Evolutionary conservation across 2,329 filamentous ascomycete species (phyloP).

Genomic region (Passalora sequoiae): DNA sequence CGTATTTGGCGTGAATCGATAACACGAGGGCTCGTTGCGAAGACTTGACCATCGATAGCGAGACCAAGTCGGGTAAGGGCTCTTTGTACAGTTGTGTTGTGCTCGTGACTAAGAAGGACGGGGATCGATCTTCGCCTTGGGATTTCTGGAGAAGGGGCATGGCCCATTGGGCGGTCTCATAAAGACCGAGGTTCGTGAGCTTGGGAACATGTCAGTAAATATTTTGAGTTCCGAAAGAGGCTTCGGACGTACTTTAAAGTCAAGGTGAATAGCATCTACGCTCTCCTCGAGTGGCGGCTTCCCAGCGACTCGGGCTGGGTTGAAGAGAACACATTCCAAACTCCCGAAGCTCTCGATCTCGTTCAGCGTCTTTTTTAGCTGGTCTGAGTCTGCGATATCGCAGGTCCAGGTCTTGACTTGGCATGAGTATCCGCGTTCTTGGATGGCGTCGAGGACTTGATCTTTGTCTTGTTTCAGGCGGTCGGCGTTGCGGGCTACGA

Average conservation of each 20-base stretch:
- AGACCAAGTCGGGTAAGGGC: constrained; percentile 46
- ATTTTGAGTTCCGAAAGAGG: too few species aligned
- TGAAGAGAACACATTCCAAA: constrained; percentile 49
- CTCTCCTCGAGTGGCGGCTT: constrained; percentile 40
- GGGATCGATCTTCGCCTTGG: constrained; percentile 33
- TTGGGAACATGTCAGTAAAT: constrained; percentile 21
- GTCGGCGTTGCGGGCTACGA: constrained; percentile 43
- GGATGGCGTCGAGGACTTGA: constrained; percentile 29
- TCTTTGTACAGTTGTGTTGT: constrained; percentile 44
- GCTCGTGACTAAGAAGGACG: constrained; percentile 48
- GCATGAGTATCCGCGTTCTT: constrained; percentile 30
- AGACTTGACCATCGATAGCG: constrained; percentile 48
- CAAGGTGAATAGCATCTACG: constrained; percentile 45
- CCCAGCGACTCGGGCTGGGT: constrained; percentile 47
- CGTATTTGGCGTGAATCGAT: constrained; percentile 41
- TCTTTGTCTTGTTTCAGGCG: constrained; percentile 37
- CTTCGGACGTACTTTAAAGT: constrained; percentile 42
- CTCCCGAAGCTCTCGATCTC: constrained; percentile 41
- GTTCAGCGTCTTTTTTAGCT: constrained; percentile 38
- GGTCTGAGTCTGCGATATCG: constrained; percentile 41
- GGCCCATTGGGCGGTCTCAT: constrained; percentile 45
- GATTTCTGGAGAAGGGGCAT: constrained; percentile 41
- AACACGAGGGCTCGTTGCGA: constrained; percentile 49
- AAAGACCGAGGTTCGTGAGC: constrained; percentile 47
- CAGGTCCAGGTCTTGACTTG: constrained; percentile 43